Evolutionary conservation across 805 yeast genomes (phyloP), one percentile per base, ranked within the genome.

Genomic region (Osmozyma mogii): DNA sequence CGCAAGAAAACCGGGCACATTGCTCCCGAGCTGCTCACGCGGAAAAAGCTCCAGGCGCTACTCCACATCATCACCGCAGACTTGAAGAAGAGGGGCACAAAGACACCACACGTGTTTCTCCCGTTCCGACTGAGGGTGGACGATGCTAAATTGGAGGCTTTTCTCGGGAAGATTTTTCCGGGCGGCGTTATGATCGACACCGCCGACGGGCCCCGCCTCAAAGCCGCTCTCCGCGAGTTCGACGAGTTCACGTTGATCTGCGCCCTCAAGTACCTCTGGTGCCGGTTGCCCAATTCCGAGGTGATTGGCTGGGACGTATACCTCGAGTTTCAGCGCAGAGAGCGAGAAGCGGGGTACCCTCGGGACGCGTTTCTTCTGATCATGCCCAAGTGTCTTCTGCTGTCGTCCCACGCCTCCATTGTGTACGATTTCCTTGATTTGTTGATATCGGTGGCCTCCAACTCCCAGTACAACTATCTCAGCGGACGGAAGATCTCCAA

Each of bases 271-370:
- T 87, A 83, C 56, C 62, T 84, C 26, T 87, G 96, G 96, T 73
- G 88, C 36, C 64, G 96, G 35, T 55, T 88, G 13, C 89, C 89
- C 6, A 79, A 78, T 32, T 71, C 73, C 36, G 84, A 87, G 40
- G 67, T 87, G 17, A 75, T 87, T 25, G 92, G 95, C 0, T 85
- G 95, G 94, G 80, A 78, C 32, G 75, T 84, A 0, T 87, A 87
- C 52, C 61, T 75, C 15, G 73, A 77, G 33, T 87, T 80, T 50
- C 77, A 70, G 41, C 61, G 69, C 14, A 59, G 70, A 28, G 95
- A 85, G 48, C 63, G 64, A 22, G 78, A 75, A 31, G 72, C 75
- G 2, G 72, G 74, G 5, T 83, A 64, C 46, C 87, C 92, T 1
- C 68, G 71, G 41, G 72, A 70, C 37, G 84, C 95, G 0, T 87